Conservation (phyloP, 768 basidiomycete species). For the Termitomyces titanicus region DNA sequence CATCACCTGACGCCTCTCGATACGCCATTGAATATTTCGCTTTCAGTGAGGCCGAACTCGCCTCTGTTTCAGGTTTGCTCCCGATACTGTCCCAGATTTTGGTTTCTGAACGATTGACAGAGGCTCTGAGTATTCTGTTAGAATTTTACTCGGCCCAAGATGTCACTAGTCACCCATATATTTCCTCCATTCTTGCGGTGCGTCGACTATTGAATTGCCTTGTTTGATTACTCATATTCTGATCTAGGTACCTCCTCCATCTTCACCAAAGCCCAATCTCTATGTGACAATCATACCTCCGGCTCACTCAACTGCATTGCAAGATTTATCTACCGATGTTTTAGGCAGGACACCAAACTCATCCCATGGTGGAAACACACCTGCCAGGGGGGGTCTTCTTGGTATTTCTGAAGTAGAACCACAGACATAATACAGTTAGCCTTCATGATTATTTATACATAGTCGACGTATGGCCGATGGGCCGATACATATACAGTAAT, state of each 20-base stretch:
- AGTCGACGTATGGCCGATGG: neutral
- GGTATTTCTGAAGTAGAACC: constrained; percentile 6
- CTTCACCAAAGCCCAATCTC: constrained; percentile 22
- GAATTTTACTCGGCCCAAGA: constrained; percentile 75
- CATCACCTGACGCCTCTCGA: constrained; percentile 66
- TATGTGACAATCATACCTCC: constrained; percentile 13
- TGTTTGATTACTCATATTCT: constrained; percentile 1
- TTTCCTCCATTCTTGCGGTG: constrained; percentile 48
- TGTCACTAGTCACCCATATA: constrained; percentile 40
- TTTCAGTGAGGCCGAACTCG: constrained; percentile 56
- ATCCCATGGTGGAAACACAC: constrained; percentile 56
- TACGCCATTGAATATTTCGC: constrained; percentile 66
- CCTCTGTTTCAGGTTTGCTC: constrained; percentile 52
- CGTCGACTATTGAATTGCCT: constrained; percentile 20
- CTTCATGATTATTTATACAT: neutral
- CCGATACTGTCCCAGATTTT: constrained; percentile 6
- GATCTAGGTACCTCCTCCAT: constrained; percentile 48
- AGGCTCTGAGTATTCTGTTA: constrained; percentile 59
- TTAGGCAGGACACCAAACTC: constrained; percentile 54
- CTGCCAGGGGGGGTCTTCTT: constrained; percentile 30
- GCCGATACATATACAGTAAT: neutral
- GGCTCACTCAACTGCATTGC: constrained; percentile 13
- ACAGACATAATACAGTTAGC: neutral
- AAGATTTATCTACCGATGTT: constrained; percentile 22
- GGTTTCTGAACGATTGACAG: constrained; percentile 31